A percentile compares a stretch with the other conserved stretches of the same genome.
Evolutionary conservation across 2,329 filamentous ascomycete genomes (phyloP).

Genomic region (Colletotrichum shisoi): DNA sequence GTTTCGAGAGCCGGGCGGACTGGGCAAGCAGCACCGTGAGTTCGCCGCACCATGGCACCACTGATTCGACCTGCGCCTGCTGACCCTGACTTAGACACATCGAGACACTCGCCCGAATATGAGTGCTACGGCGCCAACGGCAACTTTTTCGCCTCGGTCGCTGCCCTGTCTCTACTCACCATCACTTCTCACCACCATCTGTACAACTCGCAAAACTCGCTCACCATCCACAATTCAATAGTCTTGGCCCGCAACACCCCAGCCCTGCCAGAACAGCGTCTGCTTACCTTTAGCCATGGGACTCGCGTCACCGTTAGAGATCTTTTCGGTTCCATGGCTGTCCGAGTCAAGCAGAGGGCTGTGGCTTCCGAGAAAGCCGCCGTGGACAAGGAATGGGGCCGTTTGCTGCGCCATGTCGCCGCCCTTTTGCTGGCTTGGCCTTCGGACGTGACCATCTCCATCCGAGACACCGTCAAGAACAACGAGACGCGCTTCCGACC

Average conservation of each 20-base stretch:
- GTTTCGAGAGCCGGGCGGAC: slow-evolving; percentile 73
- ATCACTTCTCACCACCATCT: slow-evolving; percentile 75
- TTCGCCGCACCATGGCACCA: slow-evolving; percentile 32
- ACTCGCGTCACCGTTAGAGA: slow-evolving; percentile 79
- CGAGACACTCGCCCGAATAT: slow-evolving; percentile 65
- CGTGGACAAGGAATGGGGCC: slow-evolving; percentile 71
- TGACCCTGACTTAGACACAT: slow-evolving; percentile 69
- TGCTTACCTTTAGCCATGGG: slow-evolving; percentile 68
- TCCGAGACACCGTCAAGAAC: slow-evolving; percentile 60
- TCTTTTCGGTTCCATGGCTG: slow-evolving; percentile 89
- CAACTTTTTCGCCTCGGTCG: slow-evolving; percentile 78
- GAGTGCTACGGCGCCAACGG: slow-evolving; percentile 72
- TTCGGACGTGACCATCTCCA: slow-evolving; percentile 60
- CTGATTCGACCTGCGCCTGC: slow-evolving; percentile 3
- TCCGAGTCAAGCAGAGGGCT: slow-evolving; percentile 82
- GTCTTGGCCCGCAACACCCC: slow-evolving; percentile 71
- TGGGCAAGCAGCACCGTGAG: slow-evolving; percentile 78
- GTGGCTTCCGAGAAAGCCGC: slow-evolving; percentile 59
- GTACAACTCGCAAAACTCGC: slow-evolving; percentile 67
- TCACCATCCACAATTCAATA: slow-evolving; percentile 75
- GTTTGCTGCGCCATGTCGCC: slow-evolving; percentile 65
- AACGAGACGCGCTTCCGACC: slow-evolving; percentile 52
- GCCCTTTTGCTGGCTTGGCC: slow-evolving; percentile 77
- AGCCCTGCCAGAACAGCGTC: slow-evolving; percentile 64
- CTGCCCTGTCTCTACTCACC: slow-evolving; percentile 76